Base-by-base conservation (phyloP, 1,284 basidiomycete species). In the Chalciporus sp. region DNA sequence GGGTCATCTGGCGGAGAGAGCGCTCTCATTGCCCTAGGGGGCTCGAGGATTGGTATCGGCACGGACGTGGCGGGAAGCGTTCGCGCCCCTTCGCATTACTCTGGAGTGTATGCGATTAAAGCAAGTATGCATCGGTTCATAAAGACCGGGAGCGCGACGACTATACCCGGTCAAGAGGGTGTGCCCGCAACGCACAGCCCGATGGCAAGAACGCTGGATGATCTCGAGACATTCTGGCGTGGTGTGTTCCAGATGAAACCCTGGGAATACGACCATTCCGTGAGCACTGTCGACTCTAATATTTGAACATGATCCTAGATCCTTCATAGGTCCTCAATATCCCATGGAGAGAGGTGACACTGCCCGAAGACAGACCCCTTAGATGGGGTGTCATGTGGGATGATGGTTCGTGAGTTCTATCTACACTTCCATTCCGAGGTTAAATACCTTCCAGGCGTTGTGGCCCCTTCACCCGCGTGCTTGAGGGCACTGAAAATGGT, bases 1-100 rank as follows among this genome's bases (percentile, higher is more conserved):
- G 91, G 86, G 2, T 89, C 86, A 0, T 85, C 85, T 0, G 89
- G 90, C 4, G 90, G 90, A 8, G 91, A 91, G 51, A 86, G 77
- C 0, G 88, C 88, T 1, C 75, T 92, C 3, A 70, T 93, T 1
- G 87, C 85, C 0, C 78, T 76, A 51, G 85, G 88, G 5, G 90
- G 88, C 2, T 81, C 82, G 26, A 82, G 86, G 47, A 75, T 94
- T n/a, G 93, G 92, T 33, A 80, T 94, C 50, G 93, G 92, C 3
- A 83, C 82, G 2, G 91, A 93, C 66, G 76, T 91, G 54, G 83
- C 78, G 20, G 90, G 89, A 14, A 90, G 87, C 55, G 76, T 92
- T 16, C 79, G 93, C 26, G 86, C 88, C 41, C 93, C 93, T 0
- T 83, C 90, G 1, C 84, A 85, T 54, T 92, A 86, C 61, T 88